Evolutionary conservation across 352 stramenopile species (phyloP), one percentile per base, ranked within the genome.

Genomic region (Phytopythium chamaehyphon): DNA sequence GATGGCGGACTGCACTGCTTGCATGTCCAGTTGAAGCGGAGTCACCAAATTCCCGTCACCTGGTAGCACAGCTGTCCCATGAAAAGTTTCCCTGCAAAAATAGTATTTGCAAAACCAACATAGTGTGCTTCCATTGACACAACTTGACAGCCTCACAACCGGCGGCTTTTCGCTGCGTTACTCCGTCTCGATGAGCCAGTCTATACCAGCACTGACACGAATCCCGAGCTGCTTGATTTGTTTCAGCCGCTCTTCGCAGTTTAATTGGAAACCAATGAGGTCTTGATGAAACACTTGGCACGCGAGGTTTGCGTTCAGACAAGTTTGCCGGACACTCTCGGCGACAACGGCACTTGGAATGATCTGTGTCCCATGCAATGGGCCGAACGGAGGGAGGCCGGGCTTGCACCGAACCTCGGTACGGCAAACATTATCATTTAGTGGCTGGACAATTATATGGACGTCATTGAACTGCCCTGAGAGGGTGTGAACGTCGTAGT

Each of bases 381-480:
- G 85, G 0, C 85, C 85, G 45, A 95, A 95, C n/a, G 69, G 62
- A 26, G 66, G 38, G 55, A 92, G 81, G 7, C 77, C 82, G 2
- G 71, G 62, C 56, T 95, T 95, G 45, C 68, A 69, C 44, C 74
- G 72, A 39, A 95, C 83, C 37, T 85, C 69, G 1, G 72, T 84
- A 24, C 85, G 82, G 59, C 85, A 93, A 55, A 88, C 74, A 4
- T 55, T 36, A 53, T 90, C 80, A 51, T 84, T 88, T 16, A 95
- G 54, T 1, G 86, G 86, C 56, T 93, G 83, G 31, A 95, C 72
- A 28, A 95, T 69, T 28, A 95, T 93, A 46, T 92, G 86, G 12
- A 95, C 83, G 48, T 93, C 76, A 54, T 92, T 93, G 48, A 95
- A 93, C 48, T 95, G 86, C 0, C 83, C 82, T 1, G 79, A 82